phyloP scores from a whole-genome alignment of 768 basidiomycete genomes.

The Russula abietina region DNA sequence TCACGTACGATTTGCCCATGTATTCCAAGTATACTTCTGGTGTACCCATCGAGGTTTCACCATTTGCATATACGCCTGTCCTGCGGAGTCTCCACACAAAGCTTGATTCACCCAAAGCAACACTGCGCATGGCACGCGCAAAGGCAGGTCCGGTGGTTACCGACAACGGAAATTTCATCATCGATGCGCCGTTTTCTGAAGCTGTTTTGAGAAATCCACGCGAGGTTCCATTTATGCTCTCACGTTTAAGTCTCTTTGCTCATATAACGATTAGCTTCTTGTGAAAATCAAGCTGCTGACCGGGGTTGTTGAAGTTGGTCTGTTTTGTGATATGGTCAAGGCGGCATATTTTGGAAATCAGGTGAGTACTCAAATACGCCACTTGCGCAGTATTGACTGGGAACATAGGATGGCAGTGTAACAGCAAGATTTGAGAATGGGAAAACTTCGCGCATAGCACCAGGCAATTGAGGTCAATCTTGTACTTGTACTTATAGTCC shows the following conservation, averaged over 20 bases:
- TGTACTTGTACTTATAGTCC: conserved; percentile 6
- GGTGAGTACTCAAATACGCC: conserved; percentile 36
- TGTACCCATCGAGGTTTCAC: conserved; percentile 94
- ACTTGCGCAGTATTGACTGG: not conserved
- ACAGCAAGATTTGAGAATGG: conserved; percentile 10
- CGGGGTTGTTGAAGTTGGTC: conserved; percentile 96
- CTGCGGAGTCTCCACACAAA: conserved; percentile 56
- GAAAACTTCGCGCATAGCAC: conserved; percentile 8
- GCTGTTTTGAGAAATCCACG: conserved; percentile 45
- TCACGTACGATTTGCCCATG: conserved; percentile 6
- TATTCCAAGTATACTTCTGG: conserved; percentile 70
- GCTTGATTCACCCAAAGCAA: conserved; percentile 62
- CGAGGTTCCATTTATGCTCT: conserved; percentile 54
- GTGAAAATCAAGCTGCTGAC: conserved; percentile 86
- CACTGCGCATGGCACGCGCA: conserved; percentile 88
- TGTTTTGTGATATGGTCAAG: conserved; percentile 90
- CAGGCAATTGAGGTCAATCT: not conserved
- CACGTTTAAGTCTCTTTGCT: not conserved
- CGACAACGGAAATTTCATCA: conserved; percentile 96
- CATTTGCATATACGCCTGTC: conserved; percentile 91
- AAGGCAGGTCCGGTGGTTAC: conserved; percentile 95
- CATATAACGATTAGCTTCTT: conserved; percentile 50
- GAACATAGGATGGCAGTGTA: conserved; percentile 16
- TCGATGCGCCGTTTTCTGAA: conserved; percentile 86
- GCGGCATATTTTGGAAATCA: conserved; percentile 96